These are phyloP conservation scores for Schizosaccharomyces versatilis DNA, from an alignment of 1,139 yeast species.

Conservation along the genomic window DNA sequence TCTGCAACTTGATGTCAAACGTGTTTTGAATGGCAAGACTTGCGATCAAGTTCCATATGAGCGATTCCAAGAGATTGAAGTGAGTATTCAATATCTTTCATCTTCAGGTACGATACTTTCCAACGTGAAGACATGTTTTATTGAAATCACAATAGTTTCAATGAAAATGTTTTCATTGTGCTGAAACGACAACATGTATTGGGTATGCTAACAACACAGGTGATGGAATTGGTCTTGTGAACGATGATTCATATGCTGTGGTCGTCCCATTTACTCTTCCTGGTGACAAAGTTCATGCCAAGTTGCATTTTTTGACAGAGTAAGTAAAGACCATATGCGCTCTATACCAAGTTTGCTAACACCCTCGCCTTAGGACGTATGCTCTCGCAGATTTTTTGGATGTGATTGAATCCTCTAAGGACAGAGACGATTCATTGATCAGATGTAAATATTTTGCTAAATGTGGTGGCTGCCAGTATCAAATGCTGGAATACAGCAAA, in stretches of 20 bases:
- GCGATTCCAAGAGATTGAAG: constrained; percentile 31
- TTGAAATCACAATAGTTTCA: background rate
- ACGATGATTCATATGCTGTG: constrained; percentile 19
- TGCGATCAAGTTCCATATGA: constrained; percentile 22
- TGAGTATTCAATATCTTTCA: constrained; percentile 34
- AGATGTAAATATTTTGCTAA: constrained; percentile 55
- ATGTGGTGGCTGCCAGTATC: constrained; percentile 88
- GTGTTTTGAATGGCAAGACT: constrained; percentile 26
- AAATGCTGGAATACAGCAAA: constrained; percentile 45
- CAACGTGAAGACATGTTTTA: background rate
- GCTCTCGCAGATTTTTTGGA: constrained; percentile 45
- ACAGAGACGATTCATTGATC: constrained; percentile 34
- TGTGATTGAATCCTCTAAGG: constrained; percentile 26
- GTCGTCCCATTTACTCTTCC: constrained; percentile 73
- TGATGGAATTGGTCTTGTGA: constrained; percentile 21
- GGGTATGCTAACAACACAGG: constrained; percentile 27
- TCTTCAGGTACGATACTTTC: constrained; percentile 20
- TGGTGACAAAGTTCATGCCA: constrained; percentile 53
- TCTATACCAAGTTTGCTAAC: background rate
- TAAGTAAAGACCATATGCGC: background rate
- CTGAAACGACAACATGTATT: too few relatives aligned
- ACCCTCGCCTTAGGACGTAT: background rate
- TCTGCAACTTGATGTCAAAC: constrained; percentile 48
- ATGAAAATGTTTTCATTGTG: too few relatives aligned
- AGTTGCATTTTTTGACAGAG: constrained; percentile 26